These are phyloP conservation scores for Solanum boliviense DNA, from an alignment of 257 asterid genomes.

Conservation along the genomic window DNA sequence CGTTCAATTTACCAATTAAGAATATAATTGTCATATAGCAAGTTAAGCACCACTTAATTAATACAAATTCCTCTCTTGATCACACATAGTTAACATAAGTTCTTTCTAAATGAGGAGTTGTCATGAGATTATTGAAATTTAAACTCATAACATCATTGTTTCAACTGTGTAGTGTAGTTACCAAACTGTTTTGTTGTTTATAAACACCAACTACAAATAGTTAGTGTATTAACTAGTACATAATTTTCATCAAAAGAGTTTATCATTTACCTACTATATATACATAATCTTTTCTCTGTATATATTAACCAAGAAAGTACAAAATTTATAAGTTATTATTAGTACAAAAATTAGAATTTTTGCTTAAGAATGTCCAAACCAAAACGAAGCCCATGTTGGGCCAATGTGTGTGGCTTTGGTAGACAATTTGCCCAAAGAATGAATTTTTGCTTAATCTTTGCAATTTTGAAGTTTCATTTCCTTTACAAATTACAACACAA, in stretches of 20 bases:
- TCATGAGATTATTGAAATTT: not conserved
- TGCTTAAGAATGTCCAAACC: not conserved
- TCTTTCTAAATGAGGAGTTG: not conserved
- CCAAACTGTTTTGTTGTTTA: not conserved
- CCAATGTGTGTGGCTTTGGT: not conserved
- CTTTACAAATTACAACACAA: not conserved
- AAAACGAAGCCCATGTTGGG: not conserved
- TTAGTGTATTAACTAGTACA: no score
- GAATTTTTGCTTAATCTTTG: not conserved
- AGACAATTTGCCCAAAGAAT: not conserved
- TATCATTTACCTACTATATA: no score
- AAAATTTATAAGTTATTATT: no score
- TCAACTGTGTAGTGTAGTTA: not conserved
- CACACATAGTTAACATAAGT: not conserved
- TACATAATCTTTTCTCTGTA: no score
- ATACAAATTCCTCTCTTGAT: not conserved
- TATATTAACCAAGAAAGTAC: no score
- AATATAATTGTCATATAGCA: not conserved
- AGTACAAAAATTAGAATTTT: not conserved
- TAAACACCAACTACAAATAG: not conserved
- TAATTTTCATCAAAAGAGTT: no score
- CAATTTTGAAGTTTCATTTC: not conserved
- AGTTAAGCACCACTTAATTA: not conserved
- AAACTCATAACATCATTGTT: not conserved
- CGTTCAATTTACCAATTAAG: not conserved